Evolutionary conservation across 192 early-diverging fungal species (phyloP).

Genomic region (Gorgonomyces haynaldii): DNA sequence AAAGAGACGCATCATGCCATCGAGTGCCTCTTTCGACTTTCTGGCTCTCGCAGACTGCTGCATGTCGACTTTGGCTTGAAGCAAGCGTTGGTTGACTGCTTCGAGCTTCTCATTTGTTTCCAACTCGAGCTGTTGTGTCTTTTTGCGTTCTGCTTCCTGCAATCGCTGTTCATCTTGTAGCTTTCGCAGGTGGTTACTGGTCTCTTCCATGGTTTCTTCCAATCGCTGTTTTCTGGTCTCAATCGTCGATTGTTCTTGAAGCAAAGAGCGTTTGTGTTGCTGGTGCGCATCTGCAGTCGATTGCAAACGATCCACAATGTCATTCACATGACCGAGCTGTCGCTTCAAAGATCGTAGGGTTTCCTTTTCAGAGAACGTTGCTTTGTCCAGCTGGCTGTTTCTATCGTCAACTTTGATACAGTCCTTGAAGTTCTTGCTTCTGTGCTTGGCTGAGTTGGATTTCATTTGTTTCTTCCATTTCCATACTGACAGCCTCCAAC

Average conservation of each 20-base stretch:
- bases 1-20: slow-evolving; percentile 72
- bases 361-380: slow-evolving; percentile 59
- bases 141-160: slow-evolving; percentile 51
- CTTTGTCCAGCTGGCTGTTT: no score
- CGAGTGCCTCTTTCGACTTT: slow-evolving; percentile 63
- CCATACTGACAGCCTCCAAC: no score
- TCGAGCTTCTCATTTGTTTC: slow-evolving; percentile 80
- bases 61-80: slow-evolving; percentile 70
- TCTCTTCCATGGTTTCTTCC: no score
- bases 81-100: slow-evolving; percentile 60
- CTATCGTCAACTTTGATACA: slow-evolving; percentile 1
- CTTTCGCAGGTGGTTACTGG: slow-evolving; percentile 35
- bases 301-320: slow-evolving; percentile 38
- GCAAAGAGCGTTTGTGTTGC: slow-evolving; percentile 18
- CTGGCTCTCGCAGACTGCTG: slow-evolving; percentile 72
- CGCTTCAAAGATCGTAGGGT: slow-evolving; percentile 52
- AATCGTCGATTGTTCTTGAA: no score
- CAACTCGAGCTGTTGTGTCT: slow-evolving; percentile 52
- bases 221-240: slow-evolving; percentile 14
- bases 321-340: slow-evolving; percentile 18
- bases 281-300: neutral
- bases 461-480: neutral
- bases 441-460: neutral
- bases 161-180: slow-evolving; percentile 45
- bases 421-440: neutral